Base-by-base conservation (phyloP, 2,329 filamentous ascomycete genomes). In the Diplocarpon rosae region DNA sequence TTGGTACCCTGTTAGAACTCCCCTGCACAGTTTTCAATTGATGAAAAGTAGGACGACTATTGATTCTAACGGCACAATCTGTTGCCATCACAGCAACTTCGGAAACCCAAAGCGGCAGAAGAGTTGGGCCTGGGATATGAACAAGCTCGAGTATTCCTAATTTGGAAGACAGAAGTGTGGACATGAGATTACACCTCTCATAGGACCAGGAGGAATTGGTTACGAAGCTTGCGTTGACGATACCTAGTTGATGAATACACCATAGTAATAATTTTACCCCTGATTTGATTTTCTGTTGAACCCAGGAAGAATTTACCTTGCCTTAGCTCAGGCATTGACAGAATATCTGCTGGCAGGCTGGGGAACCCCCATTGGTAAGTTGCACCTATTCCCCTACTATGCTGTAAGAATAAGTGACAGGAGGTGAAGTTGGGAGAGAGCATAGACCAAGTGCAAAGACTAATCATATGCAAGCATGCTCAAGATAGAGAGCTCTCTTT, bases 121-220 rank as follows among this genome's bases (percentile, higher is more conserved):
- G 72, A 28, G 66, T 76, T 17, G 69, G 69, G 9, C 63, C 20
- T 78, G 74, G 74, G 69, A 73, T 17, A 56, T 78, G 48, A 69
- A 66, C 15, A 76, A 77, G 52, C 60, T 76, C 2, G 71, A 77
- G 46, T 67, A 70, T 51, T 70, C 73, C 1, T 70, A 71, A 48
- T 70, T 76, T 51, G 68, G 68, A 35, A 66, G 75, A 1, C 67
- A 69, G 29, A 67, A 69, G 8, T 70, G 69, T 40, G 59, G 69
- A 28, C 73, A 75, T 51, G 65, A 66, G 43, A 70, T 76, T 44
- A 62, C 72, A 1, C 65, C 69, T 10, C 47, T 74, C 13, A 59
- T 75, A 8, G 64, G 65, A 9, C 47, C 48, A 12, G 50, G 42
- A 11, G 50, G 46, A 13, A 47, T 17, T 39, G 52, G 52, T 4